These are phyloP conservation scores for Stemphylium beticola DNA, from an alignment of 2,329 filamentous ascomycete genomes.

Conservation along the genomic window DNA sequence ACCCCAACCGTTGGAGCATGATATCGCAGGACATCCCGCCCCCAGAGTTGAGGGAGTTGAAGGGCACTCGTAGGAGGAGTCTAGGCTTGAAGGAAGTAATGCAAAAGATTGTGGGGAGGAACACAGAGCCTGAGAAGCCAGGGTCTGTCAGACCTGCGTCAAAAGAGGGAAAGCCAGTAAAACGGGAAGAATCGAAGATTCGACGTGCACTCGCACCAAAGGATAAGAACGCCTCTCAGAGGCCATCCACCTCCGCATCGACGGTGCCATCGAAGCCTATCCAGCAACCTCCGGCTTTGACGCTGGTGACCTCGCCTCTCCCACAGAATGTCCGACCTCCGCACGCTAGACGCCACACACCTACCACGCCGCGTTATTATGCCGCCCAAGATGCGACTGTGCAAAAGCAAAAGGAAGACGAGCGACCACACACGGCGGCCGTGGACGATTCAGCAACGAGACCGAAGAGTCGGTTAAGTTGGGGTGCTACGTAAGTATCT, in stretches of 20 bases:
- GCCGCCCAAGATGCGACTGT: constrained; percentile 8
- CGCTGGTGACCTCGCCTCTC: background rate
- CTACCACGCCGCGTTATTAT: constrained; percentile 24
- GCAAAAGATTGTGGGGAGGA: constrained; percentile 36
- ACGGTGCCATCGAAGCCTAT: background rate
- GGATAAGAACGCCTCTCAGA: constrained; percentile 3
- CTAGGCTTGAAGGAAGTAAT: constrained; percentile 36
- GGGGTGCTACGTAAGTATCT: constrained; percentile 33
- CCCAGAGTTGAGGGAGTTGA: constrained; percentile 24
- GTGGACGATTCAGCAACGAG: constrained; percentile 5
- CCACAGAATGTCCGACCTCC: background rate
- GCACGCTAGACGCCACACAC: background rate
- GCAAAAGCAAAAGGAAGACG: background rate
- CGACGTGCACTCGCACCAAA: constrained; percentile 8
- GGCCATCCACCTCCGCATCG: constrained; percentile 8
- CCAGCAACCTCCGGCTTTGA: background rate
- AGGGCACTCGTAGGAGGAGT: constrained; percentile 23
- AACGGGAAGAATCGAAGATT: background rate
- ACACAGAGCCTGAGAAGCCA: constrained; percentile 15
- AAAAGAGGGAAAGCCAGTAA: background rate
- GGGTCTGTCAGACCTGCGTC: background rate
- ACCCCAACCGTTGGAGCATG: constrained; percentile 21
- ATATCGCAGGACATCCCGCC: constrained; percentile 33
- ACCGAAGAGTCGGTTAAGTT: constrained; percentile 23
- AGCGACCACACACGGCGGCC: constrained; percentile 12